Base-by-base conservation (phyloP, 2,329 filamentous ascomycete species). In the Ploettnerulaceae sp. region DNA sequence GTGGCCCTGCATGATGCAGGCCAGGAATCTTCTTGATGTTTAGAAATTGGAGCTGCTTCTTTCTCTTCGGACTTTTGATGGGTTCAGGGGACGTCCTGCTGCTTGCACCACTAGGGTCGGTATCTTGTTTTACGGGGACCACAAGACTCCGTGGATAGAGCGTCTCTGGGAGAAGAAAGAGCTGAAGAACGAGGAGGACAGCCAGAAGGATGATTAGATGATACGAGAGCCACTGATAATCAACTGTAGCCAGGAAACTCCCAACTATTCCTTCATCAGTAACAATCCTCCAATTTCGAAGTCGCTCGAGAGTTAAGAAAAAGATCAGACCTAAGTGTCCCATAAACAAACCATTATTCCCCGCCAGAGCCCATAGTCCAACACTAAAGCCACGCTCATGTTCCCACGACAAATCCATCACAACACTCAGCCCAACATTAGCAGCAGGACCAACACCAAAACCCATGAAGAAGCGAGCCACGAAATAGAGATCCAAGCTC, bases 391-490 rank as follows among this genome's bases (percentile, higher is more conserved):
- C 76, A 12, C 75, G 66, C 57, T 79, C 70, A 53, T 77, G 71
- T 54, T 78, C 74, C 54, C 74, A 79, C 54, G 76, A 80, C 12
- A 78, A 54, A 60, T 77, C 74, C 51, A 72, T 72, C 47, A 77
- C 68, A 51, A 77, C 68, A 20, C 73, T 73, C 57, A 79, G 66
- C 0, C 76, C 76, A 9, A 79, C 72, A 2, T 72, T 78, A 4
- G 73, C 67, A 1, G 71, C 74, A 4, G 76, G 76, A 32, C 70
- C 70, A 11, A 75, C 73, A 0, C 76, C 76, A 7, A 79, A 65
- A 0, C 76, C 76, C 56, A 80, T 75, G 56, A 79, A 76, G 56
- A 79, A 77, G 2, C 77, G 64, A 2, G 73, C 74, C n/a, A 72
- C 71, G 73, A 80, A 76, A 59, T 79, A 79, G 0, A 69, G 69